Base-by-base conservation (phyloP, 2,329 filamentous ascomycete species). In the Aaosphaeria pasadenensis region DNA sequence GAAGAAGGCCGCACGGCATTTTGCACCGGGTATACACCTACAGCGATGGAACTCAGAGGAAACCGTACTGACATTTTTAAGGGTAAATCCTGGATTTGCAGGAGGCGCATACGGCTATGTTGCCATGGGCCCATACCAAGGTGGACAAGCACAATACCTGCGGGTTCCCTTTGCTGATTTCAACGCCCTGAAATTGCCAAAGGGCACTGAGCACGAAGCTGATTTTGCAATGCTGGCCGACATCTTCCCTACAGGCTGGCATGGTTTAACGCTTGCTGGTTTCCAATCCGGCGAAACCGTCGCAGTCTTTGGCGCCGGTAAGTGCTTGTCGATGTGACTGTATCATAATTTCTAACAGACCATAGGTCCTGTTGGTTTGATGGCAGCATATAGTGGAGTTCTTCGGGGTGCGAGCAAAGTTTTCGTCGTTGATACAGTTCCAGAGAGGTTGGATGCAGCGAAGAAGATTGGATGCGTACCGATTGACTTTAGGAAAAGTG, bases 101-200 rank as follows among this genome's bases (percentile, higher is more conserved):
- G 81, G 80, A 5, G 80, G 79, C 6, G 79, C 80, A 17, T 83
- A 83, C 47, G 80, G 82, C 5, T 82, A 86, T 56, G 82, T 86
- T n/a, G 73, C 78, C 7, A 81, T 82, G 80, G 81, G 82, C 1
- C 74, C 74, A 1, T 78, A 77, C 50, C 73, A 77, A 46, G 78
- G 76, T 48, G 79, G 80, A 11, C 81, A 85, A 60, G 84, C 83
- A 3, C 82, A 87, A 60, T 87, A 83, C 49, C 69, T 87, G 13
- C 75, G 82, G 4, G 79, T 87, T 1, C 84, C 84, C 0, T 86
- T 81, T 48, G 84, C 84, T 1, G 84, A 87, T 59, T 86, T 86
- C 69, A 87, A 87, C 50, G 80, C 80, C 5, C 65, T 87, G 31
- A 79, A 79, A 45, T 69, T 88, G 1, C 84, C 84, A 1, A 70